phyloP scores from a whole-genome alignment of 257 asterid genomes.

The Nicotiana attenuata region DNA sequence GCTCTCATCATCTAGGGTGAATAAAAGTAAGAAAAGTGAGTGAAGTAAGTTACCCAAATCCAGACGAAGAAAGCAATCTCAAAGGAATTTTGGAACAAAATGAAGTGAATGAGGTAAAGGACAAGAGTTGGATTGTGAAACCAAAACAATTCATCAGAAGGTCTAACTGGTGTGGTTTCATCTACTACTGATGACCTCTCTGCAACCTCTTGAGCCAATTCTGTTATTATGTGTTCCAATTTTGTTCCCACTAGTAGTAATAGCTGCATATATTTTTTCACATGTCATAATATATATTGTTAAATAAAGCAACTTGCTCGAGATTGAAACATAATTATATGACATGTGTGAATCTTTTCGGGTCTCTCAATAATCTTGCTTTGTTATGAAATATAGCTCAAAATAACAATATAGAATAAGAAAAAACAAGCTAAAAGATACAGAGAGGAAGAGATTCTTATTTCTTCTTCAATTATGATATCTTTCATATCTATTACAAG shows the following conservation, averaged over 20 bases:
- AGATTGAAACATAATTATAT: background rate
- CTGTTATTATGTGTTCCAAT: conserved; percentile 75
- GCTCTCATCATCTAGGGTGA: background rate
- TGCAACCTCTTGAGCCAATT: conserved; percentile 56
- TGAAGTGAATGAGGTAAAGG: conserved; percentile 88
- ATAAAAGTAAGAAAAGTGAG: too few species aligned
- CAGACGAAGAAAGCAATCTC: conserved; percentile 88
- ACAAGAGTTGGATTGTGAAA: conserved; percentile 54
- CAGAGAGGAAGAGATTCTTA: too few species aligned
- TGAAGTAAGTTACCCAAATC: conserved; percentile 55
- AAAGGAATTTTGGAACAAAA: conserved; percentile 80
- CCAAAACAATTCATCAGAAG: conserved; percentile 85
- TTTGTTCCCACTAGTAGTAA: conserved; percentile 78
- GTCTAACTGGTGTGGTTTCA: conserved; percentile 39
- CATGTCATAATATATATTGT: background rate
- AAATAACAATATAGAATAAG: too few species aligned
- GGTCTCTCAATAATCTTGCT: too few species aligned
- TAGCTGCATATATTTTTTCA: conserved; percentile 36
- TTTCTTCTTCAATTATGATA: too few species aligned
- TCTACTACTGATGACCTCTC: conserved; percentile 20
- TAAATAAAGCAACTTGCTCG: background rate
- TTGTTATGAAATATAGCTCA: too few species aligned
- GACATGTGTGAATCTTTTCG: too few species aligned
- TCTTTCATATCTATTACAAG: too few species aligned
- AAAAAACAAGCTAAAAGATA: too few species aligned